Conservation (phyloP, 345 rosid species). For the Gossypium herbaceum region DNA sequence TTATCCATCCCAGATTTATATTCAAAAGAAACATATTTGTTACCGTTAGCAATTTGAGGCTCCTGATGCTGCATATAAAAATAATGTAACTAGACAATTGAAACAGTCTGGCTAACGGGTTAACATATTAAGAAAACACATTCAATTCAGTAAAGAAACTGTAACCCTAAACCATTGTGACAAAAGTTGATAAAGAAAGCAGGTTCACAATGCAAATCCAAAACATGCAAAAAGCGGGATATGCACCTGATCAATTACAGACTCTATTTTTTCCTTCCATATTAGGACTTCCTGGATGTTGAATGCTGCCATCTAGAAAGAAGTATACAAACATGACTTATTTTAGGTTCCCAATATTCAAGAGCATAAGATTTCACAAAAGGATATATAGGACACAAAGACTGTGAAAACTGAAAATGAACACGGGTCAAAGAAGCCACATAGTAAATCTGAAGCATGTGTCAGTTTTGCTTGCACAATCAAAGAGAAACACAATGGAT, state of each 20-base stretch:
- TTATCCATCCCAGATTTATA: conserved; percentile 92
- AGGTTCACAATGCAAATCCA: conserved; percentile 7
- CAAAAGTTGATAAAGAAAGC: not conserved
- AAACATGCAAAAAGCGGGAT: conserved; percentile 7
- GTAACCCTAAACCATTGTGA: not conserved
- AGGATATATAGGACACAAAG: not conserved
- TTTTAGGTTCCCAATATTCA: conserved; percentile 4
- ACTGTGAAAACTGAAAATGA: not conserved
- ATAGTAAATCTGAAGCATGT: not conserved
- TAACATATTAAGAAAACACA: not conserved
- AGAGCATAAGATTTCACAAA: conserved; percentile 8
- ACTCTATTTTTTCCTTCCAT: conserved; percentile 93
- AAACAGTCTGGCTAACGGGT: not conserved
- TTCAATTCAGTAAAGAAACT: not conserved
- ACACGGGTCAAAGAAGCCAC: not conserved
- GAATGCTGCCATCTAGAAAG: conserved; percentile 96
- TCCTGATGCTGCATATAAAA: conserved; percentile 79
- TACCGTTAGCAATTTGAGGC: conserved; percentile 67
- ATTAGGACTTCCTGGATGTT: conserved; percentile 89
- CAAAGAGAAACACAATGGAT: not conserved
- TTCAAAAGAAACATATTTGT: conserved; percentile 87
- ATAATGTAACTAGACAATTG: conserved; percentile 16
- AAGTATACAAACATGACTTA: conserved; percentile 25
- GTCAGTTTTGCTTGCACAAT: not conserved
- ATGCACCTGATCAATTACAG: conserved; percentile 89